These are phyloP conservation scores for Rhizoctonia solani DNA, from an alignment of 1,284 basidiomycete species.

Conservation along the genomic window DNA sequence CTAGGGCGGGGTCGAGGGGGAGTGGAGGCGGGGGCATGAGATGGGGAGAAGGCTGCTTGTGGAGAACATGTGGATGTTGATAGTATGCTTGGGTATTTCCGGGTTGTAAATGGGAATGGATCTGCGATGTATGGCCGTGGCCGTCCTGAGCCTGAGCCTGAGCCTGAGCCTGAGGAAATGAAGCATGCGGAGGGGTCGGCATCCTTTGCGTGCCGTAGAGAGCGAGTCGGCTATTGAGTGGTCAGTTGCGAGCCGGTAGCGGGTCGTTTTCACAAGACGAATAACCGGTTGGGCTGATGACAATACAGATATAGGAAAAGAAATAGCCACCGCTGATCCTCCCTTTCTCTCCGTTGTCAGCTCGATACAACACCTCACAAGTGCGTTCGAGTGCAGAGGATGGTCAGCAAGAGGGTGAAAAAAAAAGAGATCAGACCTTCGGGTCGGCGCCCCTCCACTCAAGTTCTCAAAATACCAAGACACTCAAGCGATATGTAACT, in stretches of 20 bases:
- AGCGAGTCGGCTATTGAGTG: constrained; percentile 32
- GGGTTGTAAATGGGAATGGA: constrained; percentile 15
- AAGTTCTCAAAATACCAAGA: constrained; percentile 8
- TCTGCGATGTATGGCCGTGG: constrained; percentile 10
- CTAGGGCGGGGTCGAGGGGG: constrained; percentile 26
- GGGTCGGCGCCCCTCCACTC: not conserved
- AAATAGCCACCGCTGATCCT: not conserved
- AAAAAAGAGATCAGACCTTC: not conserved
- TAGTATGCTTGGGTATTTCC: constrained; percentile 13
- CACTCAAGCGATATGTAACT: constrained; percentile 11
- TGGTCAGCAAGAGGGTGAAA: not conserved
- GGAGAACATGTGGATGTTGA: not conserved
- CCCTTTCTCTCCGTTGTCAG: not conserved
- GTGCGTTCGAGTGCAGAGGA: not conserved
- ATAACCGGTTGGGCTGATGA: constrained; percentile 34
- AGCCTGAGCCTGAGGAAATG: constrained; percentile 26
- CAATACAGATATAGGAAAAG: not conserved
- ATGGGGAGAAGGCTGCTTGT: constrained; percentile 11
- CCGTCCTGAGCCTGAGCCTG: no score
- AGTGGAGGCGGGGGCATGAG: constrained; percentile 32
- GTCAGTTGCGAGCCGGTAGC: constrained; percentile 18
- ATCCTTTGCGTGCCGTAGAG: constrained; percentile 1
- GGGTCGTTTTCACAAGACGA: constrained; percentile 23
- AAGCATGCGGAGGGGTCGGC: constrained; percentile 18
- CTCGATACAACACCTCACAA: not conserved